These are phyloP conservation scores for Trichophyton benhamiae DNA, from an alignment of 2,329 filamentous ascomycete species.

Conservation along the genomic window DNA sequence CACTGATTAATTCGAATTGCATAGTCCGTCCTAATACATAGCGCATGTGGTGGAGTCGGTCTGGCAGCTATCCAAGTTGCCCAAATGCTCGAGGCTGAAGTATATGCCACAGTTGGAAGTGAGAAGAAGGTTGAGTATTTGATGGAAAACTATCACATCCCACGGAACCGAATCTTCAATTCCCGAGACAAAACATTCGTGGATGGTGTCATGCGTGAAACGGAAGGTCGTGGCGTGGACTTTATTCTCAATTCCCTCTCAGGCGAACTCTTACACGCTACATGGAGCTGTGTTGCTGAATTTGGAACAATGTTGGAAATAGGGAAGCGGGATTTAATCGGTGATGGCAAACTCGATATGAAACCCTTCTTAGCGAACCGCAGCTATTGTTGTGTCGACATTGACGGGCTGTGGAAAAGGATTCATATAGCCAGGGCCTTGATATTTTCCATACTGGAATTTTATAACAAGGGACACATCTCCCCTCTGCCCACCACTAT, in stretches of 20 bases:
- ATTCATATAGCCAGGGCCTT: neutral
- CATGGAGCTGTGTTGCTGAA: slow-evolving; percentile 12
- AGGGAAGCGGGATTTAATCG: slow-evolving; percentile 9
- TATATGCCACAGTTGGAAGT: slow-evolving; percentile 16
- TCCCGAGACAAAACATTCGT: slow-evolving; percentile 10
- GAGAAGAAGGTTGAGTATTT: slow-evolving; percentile 13
- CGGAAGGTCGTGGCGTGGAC: slow-evolving; percentile 12
- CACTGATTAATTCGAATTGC: neutral
- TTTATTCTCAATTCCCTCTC: slow-evolving; percentile 13
- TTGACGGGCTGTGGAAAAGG: neutral
- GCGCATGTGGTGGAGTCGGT: slow-evolving; percentile 15
- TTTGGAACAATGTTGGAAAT: slow-evolving; percentile 15
- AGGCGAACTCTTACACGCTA: slow-evolving; percentile 9
- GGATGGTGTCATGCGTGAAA: slow-evolving; percentile 11
- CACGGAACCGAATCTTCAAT: slow-evolving; percentile 12
- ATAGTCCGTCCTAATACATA: slow-evolving; percentile 17
- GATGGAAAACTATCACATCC: slow-evolving; percentile 10
- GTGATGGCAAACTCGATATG: slow-evolving; percentile 7
- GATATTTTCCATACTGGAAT: neutral
- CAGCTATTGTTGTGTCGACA: slow-evolving; percentile 12
- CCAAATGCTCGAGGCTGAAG: slow-evolving; percentile 13
- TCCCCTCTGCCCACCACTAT: slow-evolving; percentile 21
- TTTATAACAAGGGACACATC: slow-evolving; percentile 13
- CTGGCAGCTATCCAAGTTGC: slow-evolving; percentile 17
- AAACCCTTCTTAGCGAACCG: slow-evolving; percentile 5